These are phyloP conservation scores for Penicillium sp. DNA, from an alignment of 2,329 filamentous ascomycete genomes.

Conservation along the genomic window DNA sequence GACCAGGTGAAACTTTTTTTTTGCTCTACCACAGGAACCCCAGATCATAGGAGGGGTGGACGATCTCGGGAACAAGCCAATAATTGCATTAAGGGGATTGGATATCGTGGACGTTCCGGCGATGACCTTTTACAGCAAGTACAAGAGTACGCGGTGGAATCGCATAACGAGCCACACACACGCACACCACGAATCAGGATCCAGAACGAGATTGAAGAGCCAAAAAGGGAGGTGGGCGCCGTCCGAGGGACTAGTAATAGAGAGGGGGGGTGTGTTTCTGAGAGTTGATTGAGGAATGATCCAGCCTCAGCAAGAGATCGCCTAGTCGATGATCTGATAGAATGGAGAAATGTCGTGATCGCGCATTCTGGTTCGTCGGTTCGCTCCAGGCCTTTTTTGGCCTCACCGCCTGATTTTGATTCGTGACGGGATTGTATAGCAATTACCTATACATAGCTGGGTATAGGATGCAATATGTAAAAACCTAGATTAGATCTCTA, in stretches of 20 bases:
- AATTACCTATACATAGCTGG: not conserved
- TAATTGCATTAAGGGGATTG: not conserved
- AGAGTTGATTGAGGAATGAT: slow-evolving; percentile 1
- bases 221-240: not conserved
- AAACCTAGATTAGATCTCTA: not conserved
- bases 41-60: slow-evolving; percentile 14
- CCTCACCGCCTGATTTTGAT: slow-evolving; percentile 20
- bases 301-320: not conserved
- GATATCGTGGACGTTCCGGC: not conserved
- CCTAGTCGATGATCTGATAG: slow-evolving; percentile 40
- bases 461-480: not conserved
- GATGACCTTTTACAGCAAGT: not conserved
- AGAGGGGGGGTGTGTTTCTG: not conserved
- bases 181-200: not conserved
- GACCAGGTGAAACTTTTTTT: not conserved
- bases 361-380: slow-evolving; percentile 30
- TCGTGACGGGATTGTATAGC: not conserved
- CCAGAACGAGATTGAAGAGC: not conserved
- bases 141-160: slow-evolving; percentile 1
- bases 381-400: not conserved
- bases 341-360: slow-evolving; percentile 45
- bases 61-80: slow-evolving; percentile 1
- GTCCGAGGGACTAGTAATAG: not conserved
- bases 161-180: slow-evolving; percentile 28
- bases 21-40: slow-evolving; percentile 2